Evolutionary conservation across 768 basidiomycete species (phyloP), one percentile per base, ranked within the genome.

Genomic region (Gloeopeniophorella convolvens): DNA sequence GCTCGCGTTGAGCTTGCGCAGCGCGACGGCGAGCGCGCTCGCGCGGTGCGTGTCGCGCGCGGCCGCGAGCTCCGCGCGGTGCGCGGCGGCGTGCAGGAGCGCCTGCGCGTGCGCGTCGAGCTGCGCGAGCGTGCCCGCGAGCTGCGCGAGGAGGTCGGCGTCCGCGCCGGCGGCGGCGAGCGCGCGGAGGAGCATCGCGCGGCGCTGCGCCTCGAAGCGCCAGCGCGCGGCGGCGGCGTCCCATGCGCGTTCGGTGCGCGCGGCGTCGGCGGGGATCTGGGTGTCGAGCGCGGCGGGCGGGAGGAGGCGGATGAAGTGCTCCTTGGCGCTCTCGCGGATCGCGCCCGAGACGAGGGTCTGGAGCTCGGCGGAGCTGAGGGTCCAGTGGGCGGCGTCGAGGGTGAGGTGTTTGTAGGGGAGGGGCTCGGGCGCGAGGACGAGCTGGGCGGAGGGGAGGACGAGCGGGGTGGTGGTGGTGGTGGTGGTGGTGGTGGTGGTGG

Each of bases 1-100:
- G 44, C 83, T 83, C 39, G 74, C 75, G 61, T 90, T 89, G 24
- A 90, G 71, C 74, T 91, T 91, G 10, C 87, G 76, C 43, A 91
- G 63, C 1, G 84, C 87, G 56, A 91, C 77, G 0, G 82, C 79
- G 10, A 90, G 74, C 15, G 88, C 85, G n/a, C 84, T 85, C 1
- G 84, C 74, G 67, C 77, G 79, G 65, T 90, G 89, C 31, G 73
- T 66, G 49, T 88, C 82, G 9, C 79, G 70, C 33, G 87, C 57
- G 32, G 71, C 70, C 12, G 72, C 65, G 3, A 90, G 74, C 64
- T 89, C 86, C 0, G 73, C 67, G 26, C 80, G 71, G 56, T 86
- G 88, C 60, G 86, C 82, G 4, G 70, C 66, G 35, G 80, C 72
- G 18, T 70, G 70, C 32, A 84, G 62, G 5, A 91, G 68, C 48